Conservation (phyloP, 2,329 filamentous ascomycete genomes). For the Dactylellina leptospora region DNA sequence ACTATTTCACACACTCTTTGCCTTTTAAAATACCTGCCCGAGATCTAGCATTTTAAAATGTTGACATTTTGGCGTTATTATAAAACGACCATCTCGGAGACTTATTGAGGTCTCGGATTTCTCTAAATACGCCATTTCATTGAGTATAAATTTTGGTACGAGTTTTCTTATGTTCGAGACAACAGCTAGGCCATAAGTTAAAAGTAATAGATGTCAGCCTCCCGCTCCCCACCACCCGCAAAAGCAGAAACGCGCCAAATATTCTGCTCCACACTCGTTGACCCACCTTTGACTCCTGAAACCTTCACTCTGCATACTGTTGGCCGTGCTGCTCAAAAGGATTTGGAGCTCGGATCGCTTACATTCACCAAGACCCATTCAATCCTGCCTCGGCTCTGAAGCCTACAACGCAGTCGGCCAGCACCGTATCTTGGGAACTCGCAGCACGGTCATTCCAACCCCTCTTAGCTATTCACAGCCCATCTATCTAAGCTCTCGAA, state of each 20-base stretch:
- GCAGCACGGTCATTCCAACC: not conserved
- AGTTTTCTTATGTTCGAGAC: not conserved
- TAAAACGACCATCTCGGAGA: slow-evolving; percentile 5
- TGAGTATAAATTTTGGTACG: not conserved
- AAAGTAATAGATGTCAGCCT: slow-evolving; percentile 1
- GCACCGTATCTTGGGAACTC: not conserved
- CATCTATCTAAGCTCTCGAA: not conserved
- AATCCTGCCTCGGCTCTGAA: not conserved
- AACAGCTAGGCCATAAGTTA: not conserved
- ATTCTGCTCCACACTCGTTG: slow-evolving; percentile 9
- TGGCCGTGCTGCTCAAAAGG: not conserved
- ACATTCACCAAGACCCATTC: not conserved
- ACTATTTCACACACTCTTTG: slow-evolving; percentile 21
- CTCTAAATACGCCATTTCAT: not conserved
- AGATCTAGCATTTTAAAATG: slow-evolving; percentile 27
- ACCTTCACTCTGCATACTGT: slow-evolving; percentile 24
- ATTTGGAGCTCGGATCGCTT: not conserved
- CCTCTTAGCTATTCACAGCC: slow-evolving; percentile 8
- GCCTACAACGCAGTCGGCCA: too few species aligned
- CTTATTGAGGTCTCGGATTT: not conserved
- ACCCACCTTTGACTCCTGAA: slow-evolving; percentile 30
- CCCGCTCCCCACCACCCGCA: slow-evolving; percentile 27
- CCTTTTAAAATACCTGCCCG: slow-evolving; percentile 15
- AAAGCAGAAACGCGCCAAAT: slow-evolving; percentile 20
- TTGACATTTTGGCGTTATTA: not conserved